These are phyloP conservation scores for Myxozyma sirexii DNA, from an alignment of 805 yeast species.

Conservation along the genomic window DNA sequence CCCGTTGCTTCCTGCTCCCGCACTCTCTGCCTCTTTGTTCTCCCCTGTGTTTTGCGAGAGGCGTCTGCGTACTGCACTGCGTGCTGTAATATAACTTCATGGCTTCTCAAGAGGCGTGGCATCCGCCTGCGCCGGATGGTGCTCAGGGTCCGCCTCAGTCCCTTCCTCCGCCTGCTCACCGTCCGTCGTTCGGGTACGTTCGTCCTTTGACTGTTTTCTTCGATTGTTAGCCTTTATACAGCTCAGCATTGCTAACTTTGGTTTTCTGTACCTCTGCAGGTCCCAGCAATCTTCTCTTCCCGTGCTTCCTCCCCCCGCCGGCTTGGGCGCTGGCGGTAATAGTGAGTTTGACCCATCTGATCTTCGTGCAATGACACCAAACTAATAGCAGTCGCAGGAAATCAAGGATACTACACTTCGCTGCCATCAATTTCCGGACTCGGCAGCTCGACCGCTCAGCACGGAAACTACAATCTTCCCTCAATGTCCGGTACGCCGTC, in stretches of 20 bases:
- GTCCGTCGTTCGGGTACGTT: conserved; percentile 39
- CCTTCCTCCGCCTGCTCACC: conserved; percentile 34
- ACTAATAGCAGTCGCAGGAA: conserved; percentile 16
- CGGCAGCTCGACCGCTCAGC: conserved; percentile 32
- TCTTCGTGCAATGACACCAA: neutral
- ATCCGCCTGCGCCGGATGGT: conserved; percentile 27
- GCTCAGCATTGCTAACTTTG: neutral
- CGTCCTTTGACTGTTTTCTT: conserved; percentile 28
- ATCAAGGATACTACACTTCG: conserved; percentile 38
- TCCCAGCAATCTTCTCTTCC: conserved; percentile 40
- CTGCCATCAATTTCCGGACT: conserved; percentile 41
- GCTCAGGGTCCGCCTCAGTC: conserved; percentile 28
- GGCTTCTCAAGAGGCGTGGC: conserved; percentile 32
- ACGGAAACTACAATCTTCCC: conserved; percentile 30
- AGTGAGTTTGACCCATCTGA: conserved; percentile 4
- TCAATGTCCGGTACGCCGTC: conserved; percentile 38
- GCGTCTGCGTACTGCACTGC: neutral
- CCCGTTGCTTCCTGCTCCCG: neutral
- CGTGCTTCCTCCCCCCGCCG: conserved; percentile 43
- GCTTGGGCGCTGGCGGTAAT: conserved; percentile 35
- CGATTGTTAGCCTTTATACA: neutral
- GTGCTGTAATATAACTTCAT: conserved; percentile 1
- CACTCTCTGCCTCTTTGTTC: neutral
- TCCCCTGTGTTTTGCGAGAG: neutral
- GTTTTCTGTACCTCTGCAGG: conserved; percentile 11